A percentile compares a stretch with the other conserved stretches of the same genome.
Evolutionary conservation across 805 yeast species (phyloP).

Genomic region (Wickerhamiella musiphila): DNA sequence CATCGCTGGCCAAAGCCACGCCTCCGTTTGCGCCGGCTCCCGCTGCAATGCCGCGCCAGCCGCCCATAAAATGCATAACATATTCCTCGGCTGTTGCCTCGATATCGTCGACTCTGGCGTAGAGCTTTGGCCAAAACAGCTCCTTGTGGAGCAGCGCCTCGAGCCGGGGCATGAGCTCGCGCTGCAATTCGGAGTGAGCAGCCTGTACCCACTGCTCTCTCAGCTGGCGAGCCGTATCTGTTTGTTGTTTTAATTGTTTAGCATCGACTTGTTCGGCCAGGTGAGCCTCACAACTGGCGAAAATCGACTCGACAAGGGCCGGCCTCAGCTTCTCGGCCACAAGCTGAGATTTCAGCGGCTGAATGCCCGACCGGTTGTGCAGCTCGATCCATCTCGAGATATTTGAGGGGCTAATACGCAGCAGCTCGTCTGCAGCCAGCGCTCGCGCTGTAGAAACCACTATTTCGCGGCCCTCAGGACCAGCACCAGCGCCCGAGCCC

Average conservation of each 20-base stretch:
- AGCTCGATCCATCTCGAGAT: slow-evolving; percentile 13
- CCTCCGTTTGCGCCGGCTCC: too few relatives aligned
- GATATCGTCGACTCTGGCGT: slow-evolving; percentile 22
- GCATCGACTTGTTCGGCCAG: slow-evolving; percentile 8
- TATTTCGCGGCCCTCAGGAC: neutral
- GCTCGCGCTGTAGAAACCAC: slow-evolving; percentile 13
- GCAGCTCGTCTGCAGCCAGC: slow-evolving; percentile 12
- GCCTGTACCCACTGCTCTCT: slow-evolving; percentile 20
- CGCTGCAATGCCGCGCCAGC: neutral
- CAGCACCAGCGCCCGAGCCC: neutral
- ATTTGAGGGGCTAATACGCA: slow-evolving; percentile 17
- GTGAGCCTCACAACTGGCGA: slow-evolving; percentile 17
- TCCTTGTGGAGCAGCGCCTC: slow-evolving; percentile 7
- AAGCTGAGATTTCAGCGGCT: slow-evolving; percentile 10
- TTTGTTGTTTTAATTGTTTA: neutral
- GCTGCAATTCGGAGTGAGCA: slow-evolving; percentile 26
- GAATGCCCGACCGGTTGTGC: slow-evolving; percentile 14
- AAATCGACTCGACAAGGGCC: slow-evolving; percentile 14
- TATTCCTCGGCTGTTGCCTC: slow-evolving; percentile 13
- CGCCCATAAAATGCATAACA: slow-evolving; percentile 7
- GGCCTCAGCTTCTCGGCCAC: slow-evolving; percentile 6
- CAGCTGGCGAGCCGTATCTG: slow-evolving; percentile 5
- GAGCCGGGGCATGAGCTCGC: slow-evolving; percentile 16
- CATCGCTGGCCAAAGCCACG: too few relatives aligned
- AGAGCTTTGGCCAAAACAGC: slow-evolving; percentile 25